Conservation (phyloP, 1,284 basidiomycete species). For the Naganishia sp. region DNA sequence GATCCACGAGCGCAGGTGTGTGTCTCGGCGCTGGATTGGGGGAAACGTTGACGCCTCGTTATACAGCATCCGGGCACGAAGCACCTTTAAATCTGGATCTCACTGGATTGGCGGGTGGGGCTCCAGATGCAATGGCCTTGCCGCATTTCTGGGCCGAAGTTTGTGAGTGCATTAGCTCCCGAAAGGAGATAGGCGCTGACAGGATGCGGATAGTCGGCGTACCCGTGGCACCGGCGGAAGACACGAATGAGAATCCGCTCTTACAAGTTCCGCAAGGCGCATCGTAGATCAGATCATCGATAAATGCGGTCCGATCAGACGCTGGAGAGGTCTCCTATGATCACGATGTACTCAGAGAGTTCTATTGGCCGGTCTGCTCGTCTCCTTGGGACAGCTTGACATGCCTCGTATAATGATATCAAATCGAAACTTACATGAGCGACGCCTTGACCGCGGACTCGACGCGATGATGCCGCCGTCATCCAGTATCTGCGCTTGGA, state of each 20-base stretch:
- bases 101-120: constrained; percentile 14
- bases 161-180: constrained; percentile 8
- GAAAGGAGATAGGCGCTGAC: background rate
- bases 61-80: background rate
- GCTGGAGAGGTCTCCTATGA: no score
- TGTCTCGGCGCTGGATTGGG: no score
- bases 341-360: no score
- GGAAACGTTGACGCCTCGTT: no score
- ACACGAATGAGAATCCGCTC: constrained; percentile 1
- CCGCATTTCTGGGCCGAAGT: constrained; percentile 36
- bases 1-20: background rate
- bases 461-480: no score
- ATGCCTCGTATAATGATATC: no score
- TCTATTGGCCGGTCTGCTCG: no score
- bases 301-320: no score
- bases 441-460: no score
- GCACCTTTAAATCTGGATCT: constrained; percentile 6
- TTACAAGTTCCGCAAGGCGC: constrained; percentile 2
- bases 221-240: constrained; percentile 13
- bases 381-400: no score
- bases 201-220: constrained; percentile 8
- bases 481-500: no score
- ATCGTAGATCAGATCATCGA: background rate
- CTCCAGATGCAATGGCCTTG: constrained; percentile 28
- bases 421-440: no score